phyloP scores from a whole-genome alignment of 2,329 filamentous ascomycete species.

The Nothophaeocryptopus gaeumannii region DNA sequence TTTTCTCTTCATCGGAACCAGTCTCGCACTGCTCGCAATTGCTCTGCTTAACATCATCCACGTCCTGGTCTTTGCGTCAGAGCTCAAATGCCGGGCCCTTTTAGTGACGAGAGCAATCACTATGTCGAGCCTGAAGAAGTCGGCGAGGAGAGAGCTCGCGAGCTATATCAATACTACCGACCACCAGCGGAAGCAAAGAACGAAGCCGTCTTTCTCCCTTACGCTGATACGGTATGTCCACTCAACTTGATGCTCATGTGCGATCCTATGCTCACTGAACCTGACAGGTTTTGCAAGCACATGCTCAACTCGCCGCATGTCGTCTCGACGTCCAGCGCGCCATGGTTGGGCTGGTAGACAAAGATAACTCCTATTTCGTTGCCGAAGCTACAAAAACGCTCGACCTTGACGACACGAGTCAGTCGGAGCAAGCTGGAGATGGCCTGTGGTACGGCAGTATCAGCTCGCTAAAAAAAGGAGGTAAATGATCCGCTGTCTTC shows the following conservation, averaged over 20 bases:
- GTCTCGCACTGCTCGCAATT: too few relatives aligned
- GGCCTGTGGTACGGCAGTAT: slow-evolving; percentile 42
- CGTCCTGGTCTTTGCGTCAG: too few relatives aligned
- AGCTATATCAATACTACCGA: slow-evolving; percentile 28
- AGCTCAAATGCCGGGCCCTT: not conserved
- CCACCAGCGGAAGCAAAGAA: slow-evolving; percentile 19
- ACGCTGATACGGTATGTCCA: slow-evolving; percentile 34
- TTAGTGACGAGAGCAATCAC: slow-evolving; percentile 12
- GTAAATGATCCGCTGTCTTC: slow-evolving; percentile 16
- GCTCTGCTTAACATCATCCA: too few relatives aligned
- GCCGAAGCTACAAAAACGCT: slow-evolving; percentile 52
- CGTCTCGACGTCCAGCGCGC: slow-evolving; percentile 48
- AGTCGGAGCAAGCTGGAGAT: slow-evolving; percentile 29
- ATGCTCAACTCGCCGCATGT: slow-evolving; percentile 51
- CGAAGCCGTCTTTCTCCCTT: slow-evolving; percentile 20
- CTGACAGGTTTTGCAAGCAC: slow-evolving; percentile 37
- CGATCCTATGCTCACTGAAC: too few relatives aligned
- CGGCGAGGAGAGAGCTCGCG: slow-evolving; percentile 26
- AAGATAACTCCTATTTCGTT: slow-evolving; percentile 49
- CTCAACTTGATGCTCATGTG: too few relatives aligned
- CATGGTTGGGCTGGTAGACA: slow-evolving; percentile 53
- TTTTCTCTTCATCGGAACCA: too few relatives aligned
- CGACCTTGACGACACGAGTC: slow-evolving; percentile 33
- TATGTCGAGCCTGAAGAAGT: slow-evolving; percentile 22
- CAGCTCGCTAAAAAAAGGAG: slow-evolving; percentile 60